phyloP scores from a whole-genome alignment of 2,329 filamentous ascomycete genomes.

The Plenodomus lindquistii region DNA sequence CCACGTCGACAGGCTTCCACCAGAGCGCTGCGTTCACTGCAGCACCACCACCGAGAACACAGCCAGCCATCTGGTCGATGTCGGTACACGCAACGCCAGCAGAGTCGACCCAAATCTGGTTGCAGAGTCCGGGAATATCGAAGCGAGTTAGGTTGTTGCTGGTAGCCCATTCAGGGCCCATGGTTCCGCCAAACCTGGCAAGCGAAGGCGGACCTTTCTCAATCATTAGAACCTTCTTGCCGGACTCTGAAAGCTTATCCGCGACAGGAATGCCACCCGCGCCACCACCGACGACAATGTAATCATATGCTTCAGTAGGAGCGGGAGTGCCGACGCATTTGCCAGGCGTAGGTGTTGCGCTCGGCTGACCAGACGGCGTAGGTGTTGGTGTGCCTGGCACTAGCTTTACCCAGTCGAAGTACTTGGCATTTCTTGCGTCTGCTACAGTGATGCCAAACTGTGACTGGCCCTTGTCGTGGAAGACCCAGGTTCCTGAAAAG shows the following conservation, averaged over 20 bases:
- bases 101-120: conserved; percentile 69
- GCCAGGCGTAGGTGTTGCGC: conserved; percentile 37
- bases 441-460: conserved; percentile 56
- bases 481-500: conserved; percentile 49
- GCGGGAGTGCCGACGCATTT: conserved; percentile 43
- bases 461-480: conserved; percentile 60
- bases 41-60: conserved; percentile 69
- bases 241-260: conserved; percentile 65
- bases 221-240: conserved; percentile 65
- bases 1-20: conserved; percentile 66
- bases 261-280: conserved; percentile 63
- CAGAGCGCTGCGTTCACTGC: conserved; percentile 71
- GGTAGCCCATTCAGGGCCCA: conserved; percentile 65
- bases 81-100: conserved; percentile 68
- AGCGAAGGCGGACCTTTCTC: conserved; percentile 59
- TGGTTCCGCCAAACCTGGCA: conserved; percentile 65
- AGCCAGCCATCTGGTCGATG: conserved; percentile 74
- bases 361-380: conserved; percentile 15
- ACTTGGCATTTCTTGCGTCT: conserved; percentile 50
- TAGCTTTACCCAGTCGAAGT: conserved; percentile 47
- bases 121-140: conserved; percentile 72
- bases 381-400: conserved; percentile 30
- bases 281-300: conserved; percentile 67
- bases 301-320: conserved; percentile 59
- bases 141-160: conserved; percentile 69